phyloP scores from a whole-genome alignment of 2,329 filamentous ascomycete genomes.

The Septoria petroselini region DNA sequence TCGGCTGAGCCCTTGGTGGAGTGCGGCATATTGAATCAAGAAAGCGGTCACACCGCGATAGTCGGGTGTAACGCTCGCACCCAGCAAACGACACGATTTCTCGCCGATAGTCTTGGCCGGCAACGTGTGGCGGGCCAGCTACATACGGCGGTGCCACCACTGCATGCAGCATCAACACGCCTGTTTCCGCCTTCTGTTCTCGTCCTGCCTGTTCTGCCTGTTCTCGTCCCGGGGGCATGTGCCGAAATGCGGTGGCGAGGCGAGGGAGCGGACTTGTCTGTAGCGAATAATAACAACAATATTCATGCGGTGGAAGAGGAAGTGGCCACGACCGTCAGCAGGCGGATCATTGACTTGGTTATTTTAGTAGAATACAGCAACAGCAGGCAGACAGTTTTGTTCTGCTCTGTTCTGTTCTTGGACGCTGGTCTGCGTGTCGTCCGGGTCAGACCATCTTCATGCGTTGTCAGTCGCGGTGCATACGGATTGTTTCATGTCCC shows the following conservation, averaged over 20 bases:
- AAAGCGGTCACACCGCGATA: slow-evolving; percentile 4
- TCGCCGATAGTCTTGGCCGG: neutral
- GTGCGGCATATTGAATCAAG: slow-evolving; percentile 23
- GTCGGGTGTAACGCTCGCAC: slow-evolving; percentile 17
- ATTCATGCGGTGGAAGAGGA: neutral
- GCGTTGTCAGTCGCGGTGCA: slow-evolving; percentile 4
- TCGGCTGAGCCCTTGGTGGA: slow-evolving; percentile 19
- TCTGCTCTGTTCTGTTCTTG: too few species aligned
- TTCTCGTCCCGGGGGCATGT: neutral
- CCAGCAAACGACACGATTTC: slow-evolving; percentile 7
- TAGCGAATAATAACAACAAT: too few species aligned
- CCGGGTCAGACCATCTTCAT: slow-evolving; percentile 4
- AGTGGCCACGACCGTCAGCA: neutral
- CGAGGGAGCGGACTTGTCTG: neutral
- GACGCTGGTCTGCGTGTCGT: neutral
- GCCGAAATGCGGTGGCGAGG: neutral
- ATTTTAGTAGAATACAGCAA: neutral
- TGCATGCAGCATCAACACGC: neutral
- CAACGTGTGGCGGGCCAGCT: neutral
- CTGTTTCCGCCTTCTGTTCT: too few species aligned
- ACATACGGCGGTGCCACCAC: slow-evolving; percentile 1
- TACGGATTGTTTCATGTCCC: slow-evolving; percentile 6
- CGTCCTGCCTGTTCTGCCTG: slow-evolving; percentile 9
- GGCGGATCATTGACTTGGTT: neutral
- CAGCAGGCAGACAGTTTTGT: too few species aligned